Conservation (phyloP, 2,329 filamentous ascomycete genomes). For the Waltergamsia citrina region DNA sequence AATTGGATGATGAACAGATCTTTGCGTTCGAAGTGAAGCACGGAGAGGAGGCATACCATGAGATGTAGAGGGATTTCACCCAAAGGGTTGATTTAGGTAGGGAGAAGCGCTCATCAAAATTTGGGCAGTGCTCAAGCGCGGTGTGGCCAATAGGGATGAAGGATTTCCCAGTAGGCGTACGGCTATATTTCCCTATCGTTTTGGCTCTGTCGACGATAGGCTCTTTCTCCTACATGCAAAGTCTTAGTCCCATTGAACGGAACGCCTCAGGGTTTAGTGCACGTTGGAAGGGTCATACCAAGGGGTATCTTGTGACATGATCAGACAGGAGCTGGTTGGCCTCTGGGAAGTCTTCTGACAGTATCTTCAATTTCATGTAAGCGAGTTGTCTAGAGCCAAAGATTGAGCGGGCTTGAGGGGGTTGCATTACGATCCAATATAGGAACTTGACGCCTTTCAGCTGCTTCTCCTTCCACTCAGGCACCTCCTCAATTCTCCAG, state of each 20-base stretch:
- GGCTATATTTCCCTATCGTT: constrained; percentile 14
- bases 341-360: constrained; percentile 17
- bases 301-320: constrained; percentile 18
- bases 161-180: constrained; percentile 16
- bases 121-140: constrained; percentile 21
- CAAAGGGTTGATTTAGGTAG: constrained; percentile 22
- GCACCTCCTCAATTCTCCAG: constrained; percentile 28
- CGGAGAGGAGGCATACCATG: constrained; percentile 12
- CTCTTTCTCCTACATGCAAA: constrained; percentile 15
- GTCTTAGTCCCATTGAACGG: neutral
- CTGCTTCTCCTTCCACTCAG: constrained; percentile 21
- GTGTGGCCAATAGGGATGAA: constrained; percentile 32
- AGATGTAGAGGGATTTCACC: constrained; percentile 30
- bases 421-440: constrained; percentile 33
- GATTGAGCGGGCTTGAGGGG: too few relatives aligned
- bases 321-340: constrained; percentile 16
- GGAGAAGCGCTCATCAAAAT: constrained; percentile 18
- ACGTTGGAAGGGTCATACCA: constrained; percentile 12
- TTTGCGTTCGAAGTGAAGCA: neutral
- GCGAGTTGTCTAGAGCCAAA: neutral
- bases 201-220: constrained; percentile 23
- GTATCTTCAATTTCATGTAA: neutral
- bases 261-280: neutral
- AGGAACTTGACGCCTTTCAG: constrained; percentile 22
- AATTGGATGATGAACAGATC: too few relatives aligned